A percentile compares a stretch with the other conserved stretches of the same genome.
Conservation (phyloP, 179 eudicot species). For the Silene coronaria region DNA sequence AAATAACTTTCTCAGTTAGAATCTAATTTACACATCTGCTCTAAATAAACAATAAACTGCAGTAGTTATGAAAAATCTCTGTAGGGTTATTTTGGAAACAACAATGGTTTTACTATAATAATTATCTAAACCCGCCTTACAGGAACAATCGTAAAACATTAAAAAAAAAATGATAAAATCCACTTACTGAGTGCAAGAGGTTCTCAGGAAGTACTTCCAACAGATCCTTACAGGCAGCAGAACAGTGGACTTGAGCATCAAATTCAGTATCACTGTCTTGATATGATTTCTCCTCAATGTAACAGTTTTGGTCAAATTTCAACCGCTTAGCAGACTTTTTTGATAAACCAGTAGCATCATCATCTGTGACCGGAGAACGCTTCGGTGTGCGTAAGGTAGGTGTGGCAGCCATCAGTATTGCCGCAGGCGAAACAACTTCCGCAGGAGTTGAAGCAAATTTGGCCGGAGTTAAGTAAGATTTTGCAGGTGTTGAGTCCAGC, state of each 20-base stretch:
- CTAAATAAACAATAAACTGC: too few species aligned
- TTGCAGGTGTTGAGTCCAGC: not conserved
- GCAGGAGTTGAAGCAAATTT: constrained; percentile 40
- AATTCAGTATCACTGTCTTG: constrained; percentile 1
- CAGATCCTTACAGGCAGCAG: constrained; percentile 33
- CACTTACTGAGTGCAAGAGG: constrained; percentile 65
- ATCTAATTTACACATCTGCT: not conserved
- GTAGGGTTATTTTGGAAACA: too few species aligned
- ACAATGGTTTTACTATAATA: too few species aligned
- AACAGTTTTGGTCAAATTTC: constrained; percentile 45
- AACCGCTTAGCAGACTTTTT: constrained; percentile 48
- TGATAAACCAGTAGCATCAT: constrained; percentile 27
- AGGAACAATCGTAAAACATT: too few species aligned
- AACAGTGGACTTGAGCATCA: constrained; percentile 16
- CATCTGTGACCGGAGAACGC: constrained; percentile 51
- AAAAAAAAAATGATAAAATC: not conserved
- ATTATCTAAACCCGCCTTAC: too few species aligned
- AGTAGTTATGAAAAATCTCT: too few species aligned
- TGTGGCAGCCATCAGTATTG: constrained; percentile 50
- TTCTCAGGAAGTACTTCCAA: constrained; percentile 50
- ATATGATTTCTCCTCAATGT: constrained; percentile 28
- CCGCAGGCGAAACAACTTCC: constrained; percentile 41
- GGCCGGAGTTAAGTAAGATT: not conserved
- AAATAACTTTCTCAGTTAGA: not conserved
- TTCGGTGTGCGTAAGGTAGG: constrained; percentile 46